phyloP scores from a whole-genome alignment of 805 yeast species.

The Kuraishia hungarica region DNA sequence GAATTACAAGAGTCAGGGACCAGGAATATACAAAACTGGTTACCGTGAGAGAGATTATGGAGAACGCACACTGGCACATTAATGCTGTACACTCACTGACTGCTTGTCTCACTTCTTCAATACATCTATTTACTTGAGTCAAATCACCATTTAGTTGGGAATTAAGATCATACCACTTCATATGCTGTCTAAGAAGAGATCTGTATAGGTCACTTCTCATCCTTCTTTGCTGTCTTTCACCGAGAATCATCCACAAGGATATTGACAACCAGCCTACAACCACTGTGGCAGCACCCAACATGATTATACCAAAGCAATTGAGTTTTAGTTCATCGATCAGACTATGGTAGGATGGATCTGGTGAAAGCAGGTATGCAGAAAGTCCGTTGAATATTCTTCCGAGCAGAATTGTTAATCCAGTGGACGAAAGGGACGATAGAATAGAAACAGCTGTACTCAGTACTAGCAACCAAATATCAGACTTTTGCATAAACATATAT shows the following conservation, averaged over 20 bases:
- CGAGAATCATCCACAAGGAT: slow-evolving; percentile 55
- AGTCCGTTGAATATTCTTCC: slow-evolving; percentile 53
- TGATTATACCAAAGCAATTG: slow-evolving; percentile 27
- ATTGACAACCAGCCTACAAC: slow-evolving; percentile 46
- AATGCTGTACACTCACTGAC: slow-evolving; percentile 59
- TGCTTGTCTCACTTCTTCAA: slow-evolving; percentile 66
- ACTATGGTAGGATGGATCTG: slow-evolving; percentile 17
- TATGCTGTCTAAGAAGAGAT: slow-evolving; percentile 34
- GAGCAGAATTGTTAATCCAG: slow-evolving; percentile 53
- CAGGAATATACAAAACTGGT: slow-evolving; percentile 75
- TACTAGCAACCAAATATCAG: slow-evolving; percentile 15
- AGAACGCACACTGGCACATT: slow-evolving; percentile 41
- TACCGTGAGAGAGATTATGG: slow-evolving; percentile 45
- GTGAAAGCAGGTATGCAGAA: slow-evolving; percentile 19
- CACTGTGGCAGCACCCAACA: slow-evolving; percentile 37
- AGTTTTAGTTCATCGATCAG: slow-evolving; percentile 29
- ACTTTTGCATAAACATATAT: slow-evolving; percentile 16
- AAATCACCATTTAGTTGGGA: slow-evolving; percentile 53
- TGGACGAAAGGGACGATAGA: slow-evolving; percentile 48
- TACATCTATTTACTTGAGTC: slow-evolving; percentile 58
- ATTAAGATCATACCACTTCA: slow-evolving; percentile 58
- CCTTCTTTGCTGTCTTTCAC: slow-evolving; percentile 59
- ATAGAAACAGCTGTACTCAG: slow-evolving; percentile 23
- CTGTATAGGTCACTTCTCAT: slow-evolving; percentile 39
- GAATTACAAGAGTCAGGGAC: slow-evolving; percentile 73